phyloP scores from a whole-genome alignment of 148 eudicot genomes.

The Camellia sinensis region DNA sequence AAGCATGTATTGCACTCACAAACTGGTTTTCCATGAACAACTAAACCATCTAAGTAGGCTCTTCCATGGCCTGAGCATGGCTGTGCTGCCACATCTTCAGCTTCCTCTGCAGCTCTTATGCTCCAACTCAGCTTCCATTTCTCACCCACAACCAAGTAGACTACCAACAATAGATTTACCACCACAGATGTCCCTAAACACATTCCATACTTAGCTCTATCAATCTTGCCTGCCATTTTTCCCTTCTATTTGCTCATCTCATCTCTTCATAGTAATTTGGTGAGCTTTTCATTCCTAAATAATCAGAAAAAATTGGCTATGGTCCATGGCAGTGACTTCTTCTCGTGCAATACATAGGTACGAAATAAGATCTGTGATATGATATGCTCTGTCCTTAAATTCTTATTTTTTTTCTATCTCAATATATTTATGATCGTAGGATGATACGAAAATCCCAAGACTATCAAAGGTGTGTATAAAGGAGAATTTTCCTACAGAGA shows the following conservation, averaged over 20 bases:
- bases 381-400: no score
- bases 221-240: background rate
- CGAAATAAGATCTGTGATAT: no score
- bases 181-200: background rate
- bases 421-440: no score
- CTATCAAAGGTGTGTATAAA: no score
- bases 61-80: slow-evolving; percentile 18
- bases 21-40: slow-evolving; percentile 13
- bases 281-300: no score
- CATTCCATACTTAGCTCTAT: background rate
- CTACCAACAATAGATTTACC: background rate
- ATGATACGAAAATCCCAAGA: no score
- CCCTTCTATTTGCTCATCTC: background rate
- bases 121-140: slow-evolving; percentile 4
- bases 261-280: background rate
- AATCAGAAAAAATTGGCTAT: no score
- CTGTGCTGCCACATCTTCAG: slow-evolving; percentile 7
- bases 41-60: slow-evolving; percentile 16
- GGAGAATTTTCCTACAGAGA: no score
- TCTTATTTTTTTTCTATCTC: no score
- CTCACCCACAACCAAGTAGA: slow-evolving; percentile 1
- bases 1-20: slow-evolving; percentile 18
- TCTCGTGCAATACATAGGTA: no score
- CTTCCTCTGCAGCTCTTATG: slow-evolving; percentile 9
- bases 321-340: no score